phyloP scores from a whole-genome alignment of 2,329 filamentous ascomycete species.

The Pestalotiopsis sp. region DNA sequence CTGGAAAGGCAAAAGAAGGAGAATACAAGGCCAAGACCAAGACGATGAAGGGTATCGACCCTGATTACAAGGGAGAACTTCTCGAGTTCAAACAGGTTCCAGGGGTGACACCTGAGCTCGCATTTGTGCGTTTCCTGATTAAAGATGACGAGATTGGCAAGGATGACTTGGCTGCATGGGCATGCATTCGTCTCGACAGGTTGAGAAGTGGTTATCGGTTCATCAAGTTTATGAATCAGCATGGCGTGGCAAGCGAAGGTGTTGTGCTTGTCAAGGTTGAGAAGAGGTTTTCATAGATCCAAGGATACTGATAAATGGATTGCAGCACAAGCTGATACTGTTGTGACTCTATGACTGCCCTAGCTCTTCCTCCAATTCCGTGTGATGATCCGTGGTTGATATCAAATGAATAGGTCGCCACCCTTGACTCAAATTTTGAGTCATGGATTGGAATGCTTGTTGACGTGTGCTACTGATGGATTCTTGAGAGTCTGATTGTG shows the following conservation, averaged over 20 bases:
- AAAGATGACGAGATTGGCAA: conserved; percentile 82
- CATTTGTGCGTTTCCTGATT: conserved; percentile 81
- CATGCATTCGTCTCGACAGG: conserved; percentile 83
- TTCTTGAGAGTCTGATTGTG: background rate
- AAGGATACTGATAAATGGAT: too few relatives aligned
- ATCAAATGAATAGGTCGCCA: conserved; percentile 33
- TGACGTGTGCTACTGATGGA: background rate
- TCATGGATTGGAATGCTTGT: background rate
- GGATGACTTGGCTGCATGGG: conserved; percentile 84
- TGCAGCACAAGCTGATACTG: too few relatives aligned
- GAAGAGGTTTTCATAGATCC: conserved; percentile 28
- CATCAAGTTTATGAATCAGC: conserved; percentile 72
- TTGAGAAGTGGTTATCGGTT: conserved; percentile 76
- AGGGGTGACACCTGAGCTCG: conserved; percentile 67
- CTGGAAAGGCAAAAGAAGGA: conserved; percentile 57
- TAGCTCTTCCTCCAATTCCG: conserved; percentile 35
- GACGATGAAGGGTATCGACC: conserved; percentile 58
- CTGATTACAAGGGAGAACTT: conserved; percentile 63
- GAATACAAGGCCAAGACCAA: conserved; percentile 63
- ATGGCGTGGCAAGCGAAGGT: conserved; percentile 68
- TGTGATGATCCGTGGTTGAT: conserved; percentile 43
- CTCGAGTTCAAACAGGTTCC: conserved; percentile 58
- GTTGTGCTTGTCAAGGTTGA: conserved; percentile 78
- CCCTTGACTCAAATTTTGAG: conserved; percentile 2
- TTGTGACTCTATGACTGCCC: conserved; percentile 17